These are phyloP conservation scores for Monosporozyma aerobia DNA, from an alignment of 805 yeast genomes.

Conservation along the genomic window DNA sequence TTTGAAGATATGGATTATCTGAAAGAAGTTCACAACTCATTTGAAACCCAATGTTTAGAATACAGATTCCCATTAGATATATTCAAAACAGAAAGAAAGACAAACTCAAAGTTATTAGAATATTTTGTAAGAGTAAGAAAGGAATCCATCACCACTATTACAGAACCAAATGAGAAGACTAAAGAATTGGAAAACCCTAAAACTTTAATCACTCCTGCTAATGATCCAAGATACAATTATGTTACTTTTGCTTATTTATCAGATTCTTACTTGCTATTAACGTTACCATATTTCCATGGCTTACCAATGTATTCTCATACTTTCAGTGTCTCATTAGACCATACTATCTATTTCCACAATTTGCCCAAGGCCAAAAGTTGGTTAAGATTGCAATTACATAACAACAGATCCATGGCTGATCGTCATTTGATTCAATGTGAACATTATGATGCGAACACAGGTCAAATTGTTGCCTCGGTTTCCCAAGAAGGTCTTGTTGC, in stretches of 20 bases:
- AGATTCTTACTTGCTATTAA: slow-evolving; percentile 46
- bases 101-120: slow-evolving; percentile 13
- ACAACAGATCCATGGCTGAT: slow-evolving; percentile 41
- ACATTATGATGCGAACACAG: slow-evolving; percentile 38
- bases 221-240: slow-evolving; percentile 35
- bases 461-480: slow-evolving; percentile 48
- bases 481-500: slow-evolving; percentile 54
- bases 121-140: slow-evolving; percentile 21
- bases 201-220: slow-evolving; percentile 11
- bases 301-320: slow-evolving; percentile 38
- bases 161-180: background rate
- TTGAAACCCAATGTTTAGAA: slow-evolving; percentile 24
- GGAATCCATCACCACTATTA: background rate
- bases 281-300: slow-evolving; percentile 44
- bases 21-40: slow-evolving; percentile 27
- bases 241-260: slow-evolving; percentile 52
- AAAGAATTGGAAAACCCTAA: background rate
- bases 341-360: slow-evolving; percentile 56
- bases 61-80: slow-evolving; percentile 32
- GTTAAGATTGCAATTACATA: slow-evolving; percentile 41
- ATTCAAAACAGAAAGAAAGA: slow-evolving; percentile 11
- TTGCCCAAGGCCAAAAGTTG: slow-evolving; percentile 38
- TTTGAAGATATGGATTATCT: slow-evolving; percentile 5
- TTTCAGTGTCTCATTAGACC: slow-evolving; percentile 56
- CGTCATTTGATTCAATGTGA: slow-evolving; percentile 52